Conservation (phyloP, 1,284 basidiomycete species). For the Cryptococcus wingfieldii region DNA sequence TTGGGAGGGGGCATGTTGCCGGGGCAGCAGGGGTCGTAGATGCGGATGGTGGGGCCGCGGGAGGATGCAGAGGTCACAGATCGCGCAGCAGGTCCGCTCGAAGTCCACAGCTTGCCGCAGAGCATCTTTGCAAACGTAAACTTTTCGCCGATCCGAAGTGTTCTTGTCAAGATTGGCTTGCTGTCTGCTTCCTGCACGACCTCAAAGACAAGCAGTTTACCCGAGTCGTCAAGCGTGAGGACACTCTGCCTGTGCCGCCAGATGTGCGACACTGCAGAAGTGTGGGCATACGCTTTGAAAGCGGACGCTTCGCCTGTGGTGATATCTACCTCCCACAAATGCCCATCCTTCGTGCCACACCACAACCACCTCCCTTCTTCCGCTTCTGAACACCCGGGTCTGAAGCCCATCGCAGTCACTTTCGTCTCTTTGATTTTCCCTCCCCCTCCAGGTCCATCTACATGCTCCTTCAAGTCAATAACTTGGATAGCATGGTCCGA, state of each 20-base stretch:
- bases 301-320: constrained; percentile 57
- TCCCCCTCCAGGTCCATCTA: constrained; percentile 47
- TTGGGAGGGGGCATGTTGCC: constrained; percentile 40
- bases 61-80: constrained; percentile 50
- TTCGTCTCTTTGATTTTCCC: constrained; percentile 61
- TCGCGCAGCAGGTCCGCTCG: constrained; percentile 45
- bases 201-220: constrained; percentile 71
- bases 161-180: constrained; percentile 54
- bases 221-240: constrained; percentile 74
- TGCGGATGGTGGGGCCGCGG: constrained; percentile 65
- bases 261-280: constrained; percentile 64
- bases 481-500: constrained; percentile 48
- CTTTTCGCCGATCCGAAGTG: constrained; percentile 71
- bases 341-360: constrained; percentile 85
- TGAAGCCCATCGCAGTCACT: constrained; percentile 71
- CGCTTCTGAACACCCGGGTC: constrained; percentile 54
- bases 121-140: constrained; percentile 71
- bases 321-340: constrained; percentile 74
- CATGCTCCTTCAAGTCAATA: constrained; percentile 60
- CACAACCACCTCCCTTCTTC: constrained; percentile 59
- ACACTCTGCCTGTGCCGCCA: constrained; percentile 65
- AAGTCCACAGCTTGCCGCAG: constrained; percentile 73
- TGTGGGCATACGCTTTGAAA: constrained; percentile 60
- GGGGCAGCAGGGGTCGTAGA: constrained; percentile 63
- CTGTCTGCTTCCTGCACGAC: constrained; percentile 18